Conservation (phyloP, 2,329 filamentous ascomycete species). For the Neonectria hederae region DNA sequence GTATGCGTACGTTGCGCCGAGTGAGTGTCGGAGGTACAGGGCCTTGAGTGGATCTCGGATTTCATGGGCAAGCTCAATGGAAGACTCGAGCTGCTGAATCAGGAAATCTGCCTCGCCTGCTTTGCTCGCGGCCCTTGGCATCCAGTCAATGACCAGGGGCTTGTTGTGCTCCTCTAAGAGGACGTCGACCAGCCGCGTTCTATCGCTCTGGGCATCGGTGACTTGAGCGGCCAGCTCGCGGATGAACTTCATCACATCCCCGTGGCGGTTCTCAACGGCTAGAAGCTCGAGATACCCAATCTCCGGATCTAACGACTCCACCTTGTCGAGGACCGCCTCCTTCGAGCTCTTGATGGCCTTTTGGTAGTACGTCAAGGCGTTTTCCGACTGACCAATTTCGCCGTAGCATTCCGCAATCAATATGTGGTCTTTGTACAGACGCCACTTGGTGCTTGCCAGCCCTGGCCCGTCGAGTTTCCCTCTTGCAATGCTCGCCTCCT, state of each 20-base stretch:
- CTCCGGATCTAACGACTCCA: conserved; percentile 51
- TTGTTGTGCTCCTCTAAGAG: conserved; percentile 49
- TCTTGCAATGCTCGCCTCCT: conserved; percentile 43
- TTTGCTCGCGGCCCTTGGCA: conserved; percentile 53
- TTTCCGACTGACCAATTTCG: conserved; percentile 45
- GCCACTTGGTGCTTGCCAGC: conserved; percentile 47
- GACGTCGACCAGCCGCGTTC: conserved; percentile 48
- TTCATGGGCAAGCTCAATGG: conserved; percentile 46
- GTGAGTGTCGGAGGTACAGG: conserved; percentile 50
- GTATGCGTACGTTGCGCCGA: conserved; percentile 49
- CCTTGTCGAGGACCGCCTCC: conserved; percentile 38
- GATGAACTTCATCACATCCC: conserved; percentile 49
- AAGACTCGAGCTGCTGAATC: conserved; percentile 42
- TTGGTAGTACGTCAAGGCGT: conserved; percentile 48
- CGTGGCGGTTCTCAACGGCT: conserved; percentile 49
- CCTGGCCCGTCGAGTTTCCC: conserved; percentile 38
- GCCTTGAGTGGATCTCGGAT: conserved; percentile 50
- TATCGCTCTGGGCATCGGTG: conserved; percentile 35
- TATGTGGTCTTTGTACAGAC: conserved; percentile 53
- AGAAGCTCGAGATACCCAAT: conserved; percentile 50
- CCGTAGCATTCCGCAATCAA: conserved; percentile 51
- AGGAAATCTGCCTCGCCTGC: conserved; percentile 44
- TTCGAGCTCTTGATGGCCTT: conserved; percentile 48
- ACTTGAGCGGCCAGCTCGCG: conserved; percentile 44
- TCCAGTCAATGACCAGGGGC: conserved; percentile 50